Conservation (phyloP, 441 rosid species). For the Manihot esculenta region DNA sequence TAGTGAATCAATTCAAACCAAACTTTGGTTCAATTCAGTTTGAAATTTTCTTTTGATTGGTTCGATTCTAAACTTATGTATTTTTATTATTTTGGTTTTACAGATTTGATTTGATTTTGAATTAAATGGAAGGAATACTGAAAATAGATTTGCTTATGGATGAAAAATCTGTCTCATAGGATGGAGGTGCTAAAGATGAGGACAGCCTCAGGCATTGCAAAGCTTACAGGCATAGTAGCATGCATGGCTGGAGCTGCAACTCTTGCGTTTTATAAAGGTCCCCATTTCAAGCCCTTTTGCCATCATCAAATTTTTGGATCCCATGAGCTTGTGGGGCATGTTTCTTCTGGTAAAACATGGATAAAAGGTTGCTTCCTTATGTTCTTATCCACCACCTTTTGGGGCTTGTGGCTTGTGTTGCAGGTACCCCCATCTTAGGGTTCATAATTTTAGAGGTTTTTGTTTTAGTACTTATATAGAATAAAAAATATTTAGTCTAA, state of each 20-base stretch:
- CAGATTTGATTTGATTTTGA: too few relatives aligned
- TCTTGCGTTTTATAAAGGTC: slow-evolving; percentile 79
- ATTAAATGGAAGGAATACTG: too few relatives aligned
- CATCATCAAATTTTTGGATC: slow-evolving; percentile 32
- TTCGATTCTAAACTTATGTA: too few relatives aligned
- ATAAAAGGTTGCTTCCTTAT: slow-evolving; percentile 80
- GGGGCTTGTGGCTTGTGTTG: slow-evolving; percentile 87
- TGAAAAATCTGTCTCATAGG: slow-evolving; percentile 29
- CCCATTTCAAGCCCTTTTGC: slow-evolving; percentile 45
- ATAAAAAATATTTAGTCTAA: neutral
- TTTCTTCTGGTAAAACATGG: slow-evolving; percentile 56
- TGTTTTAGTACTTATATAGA: too few relatives aligned
- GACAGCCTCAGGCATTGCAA: slow-evolving; percentile 57
- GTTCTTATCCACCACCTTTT: slow-evolving; percentile 59
- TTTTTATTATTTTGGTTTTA: too few relatives aligned
- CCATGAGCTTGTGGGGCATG: slow-evolving; percentile 18
- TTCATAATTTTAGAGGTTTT: too few relatives aligned
- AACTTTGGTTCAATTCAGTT: too few relatives aligned
- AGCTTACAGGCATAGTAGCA: slow-evolving; percentile 58
- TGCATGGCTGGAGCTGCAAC: slow-evolving; percentile 65
- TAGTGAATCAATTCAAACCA: too few relatives aligned
- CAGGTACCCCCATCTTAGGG: too few relatives aligned
- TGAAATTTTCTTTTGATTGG: too few relatives aligned
- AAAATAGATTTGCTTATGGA: neutral
- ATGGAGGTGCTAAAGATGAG: slow-evolving; percentile 57